Percentiles rank a stretch among this genome's conserved stretches.
Evolutionary conservation across 192 early-diverging fungal genomes (phyloP).

Genomic region (Podila clonocystis): DNA sequence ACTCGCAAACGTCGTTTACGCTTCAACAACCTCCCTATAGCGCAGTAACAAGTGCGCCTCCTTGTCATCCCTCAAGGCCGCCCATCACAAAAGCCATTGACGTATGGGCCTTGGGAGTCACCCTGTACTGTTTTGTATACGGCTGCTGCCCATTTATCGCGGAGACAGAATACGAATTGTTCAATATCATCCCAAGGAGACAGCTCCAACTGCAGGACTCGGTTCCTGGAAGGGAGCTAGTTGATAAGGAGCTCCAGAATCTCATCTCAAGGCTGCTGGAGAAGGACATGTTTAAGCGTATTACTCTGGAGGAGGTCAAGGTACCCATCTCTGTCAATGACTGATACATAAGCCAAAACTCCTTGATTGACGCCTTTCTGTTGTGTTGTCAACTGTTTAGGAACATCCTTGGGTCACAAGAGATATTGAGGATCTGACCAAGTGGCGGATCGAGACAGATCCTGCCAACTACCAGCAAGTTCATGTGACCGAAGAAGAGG

Average conservation of each 20-base stretch:
- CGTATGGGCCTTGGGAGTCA: constrained; percentile 98
- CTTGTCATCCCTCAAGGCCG: constrained; percentile 16
- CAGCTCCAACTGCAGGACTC: constrained; percentile 65
- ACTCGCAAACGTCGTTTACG: constrained; percentile 40
- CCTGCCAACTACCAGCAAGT: constrained; percentile 75
- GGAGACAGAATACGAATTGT: constrained; percentile 95
- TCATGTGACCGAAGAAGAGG: constrained; percentile 83
- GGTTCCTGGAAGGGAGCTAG: constrained; percentile 60
- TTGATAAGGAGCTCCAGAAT: constrained; percentile 73
- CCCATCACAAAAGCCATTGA: constrained; percentile 91
- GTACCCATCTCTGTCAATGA: constrained; percentile 7
- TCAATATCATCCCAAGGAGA: constrained; percentile 86
- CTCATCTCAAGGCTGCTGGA: constrained; percentile 80
- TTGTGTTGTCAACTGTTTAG: constrained; percentile 6
- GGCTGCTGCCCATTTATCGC: constrained; percentile 94
- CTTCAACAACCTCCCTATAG: constrained; percentile 17
- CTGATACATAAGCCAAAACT: neutral
- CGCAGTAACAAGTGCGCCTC: constrained; percentile 20
- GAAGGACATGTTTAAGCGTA: constrained; percentile 87
- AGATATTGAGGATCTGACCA: constrained; percentile 70
- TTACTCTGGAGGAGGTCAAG: constrained; percentile 90
- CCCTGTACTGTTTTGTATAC: constrained; percentile 93
- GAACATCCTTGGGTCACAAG: constrained; percentile 90
- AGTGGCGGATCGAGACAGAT: constrained; percentile 85
- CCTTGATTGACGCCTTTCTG: neutral